Evolutionary conservation across 805 yeast genomes (phyloP), one percentile per base, ranked within the genome.

Genomic region (Phaffomyces thermotolerans): DNA sequence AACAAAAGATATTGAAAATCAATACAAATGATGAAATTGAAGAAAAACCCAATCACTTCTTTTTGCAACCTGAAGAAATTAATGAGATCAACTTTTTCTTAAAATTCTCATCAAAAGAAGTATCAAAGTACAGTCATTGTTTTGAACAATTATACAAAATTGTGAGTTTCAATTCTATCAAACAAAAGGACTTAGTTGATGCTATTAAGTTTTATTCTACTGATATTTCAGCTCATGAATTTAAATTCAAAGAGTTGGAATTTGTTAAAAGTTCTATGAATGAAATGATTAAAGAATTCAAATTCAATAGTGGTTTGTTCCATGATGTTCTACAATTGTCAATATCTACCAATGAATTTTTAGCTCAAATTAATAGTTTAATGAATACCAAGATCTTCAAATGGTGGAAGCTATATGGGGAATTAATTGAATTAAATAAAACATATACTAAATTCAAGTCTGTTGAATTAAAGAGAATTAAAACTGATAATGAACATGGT

Each of bases 61-160:
- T 47, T 23, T 25, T 66, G 4, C 59, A 53, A 17, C 65, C 65
- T 5, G 71, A 69, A 33, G 67, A 67, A 39, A 56, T 69, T 23
- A 59, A 62, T 13, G 79, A 76, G 37, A 71, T 74, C 42, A 72
- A 68, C 39, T 66, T 67, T 30, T 79, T 79, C 49, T 49, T 78
- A 27, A 66, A 65, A 32, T 77, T 65, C 46, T 70, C 81, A 0
- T 43, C 59, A 20, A 59, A 62, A 9, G 81, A 78, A 49, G 55
- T 78, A 17, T 51, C 49, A 4, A 52, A 51, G 4, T 68, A 67
- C 44, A 53, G 58, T 17, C 46, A 37, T 3, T 34, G 50, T 2
- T 54, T 71, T 14, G 58, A 62, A 13, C 64, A 56, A 43, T 52
- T 77, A 24, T 66, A 65, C 47, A 71, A 68, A 45, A 51, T 67